Percentiles rank a stretch among this genome's conserved stretches.
These are phyloP conservation scores for Trichoderma endophyticum DNA, from an alignment of 2,329 filamentous ascomycete species.

Conservation along the genomic window DNA sequence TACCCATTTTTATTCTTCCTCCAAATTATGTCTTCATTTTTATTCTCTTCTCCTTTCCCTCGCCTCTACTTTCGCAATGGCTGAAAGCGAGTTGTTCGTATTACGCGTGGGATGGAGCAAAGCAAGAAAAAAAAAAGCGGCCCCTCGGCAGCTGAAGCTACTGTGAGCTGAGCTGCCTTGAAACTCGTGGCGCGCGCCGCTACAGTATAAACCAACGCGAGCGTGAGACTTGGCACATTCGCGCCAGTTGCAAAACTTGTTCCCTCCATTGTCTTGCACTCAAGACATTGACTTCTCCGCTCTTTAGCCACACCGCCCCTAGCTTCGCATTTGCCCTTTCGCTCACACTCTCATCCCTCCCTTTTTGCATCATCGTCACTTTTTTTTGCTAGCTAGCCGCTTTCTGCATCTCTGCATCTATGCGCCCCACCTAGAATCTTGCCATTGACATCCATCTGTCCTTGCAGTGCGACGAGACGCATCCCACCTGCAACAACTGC, in stretches of 20 bases:
- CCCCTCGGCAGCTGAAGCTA: constrained; percentile 9
- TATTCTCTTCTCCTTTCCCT: constrained; percentile 14
- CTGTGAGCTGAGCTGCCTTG: neutral
- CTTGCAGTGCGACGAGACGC: constrained; percentile 86
- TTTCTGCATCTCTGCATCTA: neutral
- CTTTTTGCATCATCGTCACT: neutral
- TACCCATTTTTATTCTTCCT: constrained; percentile 15
- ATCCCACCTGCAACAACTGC: constrained; percentile 88
- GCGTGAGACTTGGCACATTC: constrained; percentile 5
- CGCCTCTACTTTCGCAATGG: neutral
- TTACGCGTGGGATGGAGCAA: neutral
- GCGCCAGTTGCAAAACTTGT: neutral
- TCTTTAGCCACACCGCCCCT: constrained; percentile 14
- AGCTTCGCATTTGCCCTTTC: neutral
- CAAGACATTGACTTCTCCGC: neutral
- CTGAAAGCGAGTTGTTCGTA: neutral
- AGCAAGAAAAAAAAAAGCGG: constrained; percentile 2
- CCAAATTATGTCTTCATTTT: constrained; percentile 16
- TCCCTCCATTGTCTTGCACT: neutral
- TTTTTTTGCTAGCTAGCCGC: neutral
- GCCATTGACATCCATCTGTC: constrained; percentile 28
- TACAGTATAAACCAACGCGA: neutral
- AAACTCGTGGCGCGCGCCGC: constrained; percentile 11
- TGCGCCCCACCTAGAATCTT: constrained; percentile 17
- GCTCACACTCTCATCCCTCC: neutral